Conservation (phyloP, 768 basidiomycete genomes). For the Mycena chlorophos region DNA sequence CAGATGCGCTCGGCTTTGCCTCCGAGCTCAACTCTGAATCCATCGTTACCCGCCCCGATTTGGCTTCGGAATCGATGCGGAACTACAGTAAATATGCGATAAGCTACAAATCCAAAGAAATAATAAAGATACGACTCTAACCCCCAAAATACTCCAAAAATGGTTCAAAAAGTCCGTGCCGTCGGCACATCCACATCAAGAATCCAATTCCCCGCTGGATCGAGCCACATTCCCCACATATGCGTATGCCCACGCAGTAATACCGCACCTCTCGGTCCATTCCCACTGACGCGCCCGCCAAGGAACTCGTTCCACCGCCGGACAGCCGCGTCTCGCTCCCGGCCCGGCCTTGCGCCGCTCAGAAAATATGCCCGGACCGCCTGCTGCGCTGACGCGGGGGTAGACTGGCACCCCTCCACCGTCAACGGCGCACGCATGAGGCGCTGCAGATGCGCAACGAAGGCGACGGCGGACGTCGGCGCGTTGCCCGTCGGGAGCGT, state of each 20-base stretch:
- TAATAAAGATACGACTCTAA: too few species aligned
- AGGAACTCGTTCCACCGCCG: neutral
- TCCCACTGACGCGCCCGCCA: neutral
- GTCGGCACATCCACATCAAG: neutral
- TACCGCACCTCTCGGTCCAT: neutral
- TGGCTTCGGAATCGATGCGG: too few species aligned
- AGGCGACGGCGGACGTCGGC: neutral
- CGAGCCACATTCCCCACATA: neutral
- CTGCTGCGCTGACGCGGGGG: neutral
- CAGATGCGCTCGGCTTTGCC: too few species aligned
- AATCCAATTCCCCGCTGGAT: neutral
- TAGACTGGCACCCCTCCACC: neutral
- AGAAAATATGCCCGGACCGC: neutral
- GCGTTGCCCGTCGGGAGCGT: neutral
- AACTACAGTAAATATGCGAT: too few species aligned
- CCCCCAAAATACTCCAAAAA: too few species aligned
- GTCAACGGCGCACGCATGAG: neutral
- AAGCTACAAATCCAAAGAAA: too few species aligned
- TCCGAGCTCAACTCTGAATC: too few species aligned
- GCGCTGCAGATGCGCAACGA: neutral
- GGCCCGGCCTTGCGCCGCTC: neutral
- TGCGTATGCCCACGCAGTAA: neutral
- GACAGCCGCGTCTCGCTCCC: neutral
- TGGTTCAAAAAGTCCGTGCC: too few species aligned
- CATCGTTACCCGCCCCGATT: too few species aligned